phyloP scores from a whole-genome alignment of 345 rosid genomes.

The Diplotaxis tenuifolia region DNA sequence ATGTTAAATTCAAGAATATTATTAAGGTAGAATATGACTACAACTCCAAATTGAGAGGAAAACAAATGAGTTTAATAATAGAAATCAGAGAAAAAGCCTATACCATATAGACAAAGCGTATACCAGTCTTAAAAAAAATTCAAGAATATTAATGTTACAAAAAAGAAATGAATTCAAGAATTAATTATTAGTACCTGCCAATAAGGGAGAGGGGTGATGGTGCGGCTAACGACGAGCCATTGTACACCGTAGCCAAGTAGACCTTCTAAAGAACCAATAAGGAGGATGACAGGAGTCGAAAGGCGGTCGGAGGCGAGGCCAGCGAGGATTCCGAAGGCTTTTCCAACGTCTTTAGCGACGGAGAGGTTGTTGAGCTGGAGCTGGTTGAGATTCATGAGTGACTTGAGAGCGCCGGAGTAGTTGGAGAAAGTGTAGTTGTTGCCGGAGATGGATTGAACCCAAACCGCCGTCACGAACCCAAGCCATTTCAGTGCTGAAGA shows the following conservation, averaged over 20 bases:
- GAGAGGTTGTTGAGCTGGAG: conserved; percentile 78
- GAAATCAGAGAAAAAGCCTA: no score
- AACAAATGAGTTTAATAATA: no score
- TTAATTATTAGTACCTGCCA: conserved; percentile 80
- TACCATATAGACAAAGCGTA: no score
- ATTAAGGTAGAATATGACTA: no score
- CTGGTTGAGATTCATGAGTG: conserved; percentile 78
- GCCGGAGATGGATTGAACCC: conserved; percentile 93
- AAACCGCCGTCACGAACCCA: conserved; percentile 88
- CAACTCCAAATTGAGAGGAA: no score
- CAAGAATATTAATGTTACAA: background rate
- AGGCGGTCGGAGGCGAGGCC: conserved; percentile 85
- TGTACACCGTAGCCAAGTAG: conserved; percentile 90
- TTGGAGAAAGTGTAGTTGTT: conserved; percentile 94
- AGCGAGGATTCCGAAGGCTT: conserved; percentile 91
- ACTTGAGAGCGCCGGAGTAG: conserved; percentile 46
- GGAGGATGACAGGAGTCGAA: conserved; percentile 42
- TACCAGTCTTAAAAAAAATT: no score
- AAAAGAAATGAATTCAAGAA: no score
- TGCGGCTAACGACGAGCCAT: conserved; percentile 81
- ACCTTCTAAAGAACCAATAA: conserved; percentile 70
- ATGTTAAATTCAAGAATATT: no score
- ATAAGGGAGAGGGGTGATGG: conserved; percentile 63
- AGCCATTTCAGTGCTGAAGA: conserved; percentile 70
- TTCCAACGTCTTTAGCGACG: conserved; percentile 88